Evolutionary conservation across 257 asterid genomes (phyloP).

Genomic region (Primulina eburnea): DNA sequence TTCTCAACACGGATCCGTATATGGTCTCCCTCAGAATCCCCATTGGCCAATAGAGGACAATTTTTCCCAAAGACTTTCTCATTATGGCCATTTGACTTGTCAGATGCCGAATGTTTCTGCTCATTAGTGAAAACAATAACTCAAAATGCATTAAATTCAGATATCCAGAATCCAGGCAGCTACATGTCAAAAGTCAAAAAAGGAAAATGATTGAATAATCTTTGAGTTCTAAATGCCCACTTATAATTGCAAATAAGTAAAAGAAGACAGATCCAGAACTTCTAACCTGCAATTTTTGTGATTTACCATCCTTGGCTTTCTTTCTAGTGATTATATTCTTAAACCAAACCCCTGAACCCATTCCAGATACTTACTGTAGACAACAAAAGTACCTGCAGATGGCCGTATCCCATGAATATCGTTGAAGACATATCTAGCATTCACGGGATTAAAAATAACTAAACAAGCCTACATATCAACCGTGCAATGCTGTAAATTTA

Average conservation of each 20-base stretch:
- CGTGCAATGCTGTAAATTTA: not conserved
- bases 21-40: slow-evolving; percentile 32
- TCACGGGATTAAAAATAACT: not conserved
- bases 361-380: slow-evolving; percentile 31
- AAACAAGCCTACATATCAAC: slow-evolving; percentile 14
- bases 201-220: slow-evolving; percentile 1
- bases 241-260: not conserved
- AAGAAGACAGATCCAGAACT: slow-evolving; percentile 7
- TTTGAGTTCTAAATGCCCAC: not conserved
- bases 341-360: slow-evolving; percentile 58
- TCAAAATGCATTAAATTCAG: slow-evolving; percentile 21
- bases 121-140: slow-evolving; percentile 17
- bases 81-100: slow-evolving; percentile 35
- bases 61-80: slow-evolving; percentile 32
- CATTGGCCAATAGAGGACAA: slow-evolving; percentile 27
- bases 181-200: not conserved
- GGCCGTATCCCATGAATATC: not conserved
- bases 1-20: slow-evolving; percentile 39
- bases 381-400: slow-evolving; percentile 32
- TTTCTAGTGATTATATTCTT: slow-evolving; percentile 46
- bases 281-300: slow-evolving; percentile 53
- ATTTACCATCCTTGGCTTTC: slow-evolving; percentile 42
- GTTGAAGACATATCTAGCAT: not conserved
- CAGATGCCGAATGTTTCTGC: slow-evolving; percentile 51
- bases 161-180: slow-evolving; percentile 6